Evolutionary conservation across 2,329 filamentous ascomycete species (phyloP).

Genomic region (Rhytidhysteron rufulum): DNA sequence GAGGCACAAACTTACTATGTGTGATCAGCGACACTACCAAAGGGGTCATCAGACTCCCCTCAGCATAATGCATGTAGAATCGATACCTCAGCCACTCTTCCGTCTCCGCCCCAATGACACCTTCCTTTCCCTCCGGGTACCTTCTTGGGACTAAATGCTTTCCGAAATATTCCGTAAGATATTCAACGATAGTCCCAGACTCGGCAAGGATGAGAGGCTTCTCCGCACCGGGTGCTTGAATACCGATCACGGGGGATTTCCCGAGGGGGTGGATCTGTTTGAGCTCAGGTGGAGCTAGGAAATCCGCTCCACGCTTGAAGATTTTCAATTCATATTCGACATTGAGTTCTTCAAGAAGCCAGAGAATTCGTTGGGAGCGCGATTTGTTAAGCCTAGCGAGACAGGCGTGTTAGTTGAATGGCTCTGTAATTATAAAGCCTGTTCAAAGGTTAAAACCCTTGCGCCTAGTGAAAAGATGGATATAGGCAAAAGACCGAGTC

Average conservation of each 20-base stretch:
- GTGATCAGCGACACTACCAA: conserved; percentile 64
- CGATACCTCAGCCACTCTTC: conserved; percentile 59
- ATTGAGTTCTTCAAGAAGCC: conserved; percentile 80
- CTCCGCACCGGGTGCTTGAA: conserved; percentile 49
- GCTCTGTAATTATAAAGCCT: not conserved
- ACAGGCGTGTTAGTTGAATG: not conserved
- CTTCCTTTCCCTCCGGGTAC: conserved; percentile 53
- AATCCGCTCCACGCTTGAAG: conserved; percentile 65
- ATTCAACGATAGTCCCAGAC: conserved; percentile 76
- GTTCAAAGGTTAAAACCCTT: too few relatives aligned
- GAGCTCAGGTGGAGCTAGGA: conserved; percentile 71
- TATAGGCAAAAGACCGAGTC: too few relatives aligned
- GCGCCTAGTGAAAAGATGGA: too few relatives aligned
- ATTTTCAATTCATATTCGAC: conserved; percentile 75
- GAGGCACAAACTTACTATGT: conserved; percentile 41
- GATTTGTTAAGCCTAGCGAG: conserved; percentile 73
- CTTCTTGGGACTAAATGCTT: conserved; percentile 48
- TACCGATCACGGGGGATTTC: conserved; percentile 75
- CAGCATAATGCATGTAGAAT: conserved; percentile 78
- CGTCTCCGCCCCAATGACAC: conserved; percentile 54
- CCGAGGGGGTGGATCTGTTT: conserved; percentile 78
- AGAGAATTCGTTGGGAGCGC: conserved; percentile 76
- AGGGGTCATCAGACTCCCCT: conserved; percentile 76
- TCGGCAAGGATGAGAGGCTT: conserved; percentile 69
- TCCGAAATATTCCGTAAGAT: conserved; percentile 68